These are phyloP conservation scores for Apostasia shenzhenica DNA, from an alignment of 106 monocot genomes.

Conservation along the genomic window DNA sequence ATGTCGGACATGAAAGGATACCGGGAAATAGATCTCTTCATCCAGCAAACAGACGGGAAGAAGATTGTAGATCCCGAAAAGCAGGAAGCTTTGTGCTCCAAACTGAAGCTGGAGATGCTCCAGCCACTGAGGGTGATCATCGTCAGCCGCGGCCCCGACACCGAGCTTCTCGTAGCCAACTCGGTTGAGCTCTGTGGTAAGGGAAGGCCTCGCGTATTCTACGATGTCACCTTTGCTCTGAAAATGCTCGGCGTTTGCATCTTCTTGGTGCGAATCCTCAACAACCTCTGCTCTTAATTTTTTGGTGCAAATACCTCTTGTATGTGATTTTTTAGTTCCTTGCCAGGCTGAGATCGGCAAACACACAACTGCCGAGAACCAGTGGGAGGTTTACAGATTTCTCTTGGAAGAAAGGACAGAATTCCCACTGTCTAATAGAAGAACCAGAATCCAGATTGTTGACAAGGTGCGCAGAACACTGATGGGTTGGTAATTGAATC, in stretches of 20 bases:
- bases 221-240: conserved; percentile 64
- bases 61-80: conserved; percentile 79
- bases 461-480: conserved; percentile 66
- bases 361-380: conserved; percentile 43
- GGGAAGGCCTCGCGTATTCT: conserved; percentile 83
- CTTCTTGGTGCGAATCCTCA: conserved; percentile 65
- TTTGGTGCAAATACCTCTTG: background rate
- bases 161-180: conserved; percentile 86
- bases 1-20: conserved; percentile 70
- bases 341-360: conserved; percentile 84
- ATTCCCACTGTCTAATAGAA: conserved; percentile 38
- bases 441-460: conserved; percentile 49
- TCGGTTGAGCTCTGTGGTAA: conserved; percentile 83
- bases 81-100: conserved; percentile 44
- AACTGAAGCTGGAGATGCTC: conserved; percentile 71
- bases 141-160: conserved; percentile 71
- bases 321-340: background rate
- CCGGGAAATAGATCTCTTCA: conserved; percentile 76
- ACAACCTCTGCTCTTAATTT: background rate
- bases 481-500: conserved; percentile 49
- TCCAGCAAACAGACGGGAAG: conserved; percentile 74
- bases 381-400: conserved; percentile 96
- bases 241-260: conserved; percentile 80
- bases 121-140: conserved; percentile 75
- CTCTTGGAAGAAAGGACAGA: conserved; percentile 61